These are phyloP conservation scores for Stachybotrys chartarum DNA, from an alignment of 2,329 filamentous ascomycete genomes.

Conservation along the genomic window DNA sequence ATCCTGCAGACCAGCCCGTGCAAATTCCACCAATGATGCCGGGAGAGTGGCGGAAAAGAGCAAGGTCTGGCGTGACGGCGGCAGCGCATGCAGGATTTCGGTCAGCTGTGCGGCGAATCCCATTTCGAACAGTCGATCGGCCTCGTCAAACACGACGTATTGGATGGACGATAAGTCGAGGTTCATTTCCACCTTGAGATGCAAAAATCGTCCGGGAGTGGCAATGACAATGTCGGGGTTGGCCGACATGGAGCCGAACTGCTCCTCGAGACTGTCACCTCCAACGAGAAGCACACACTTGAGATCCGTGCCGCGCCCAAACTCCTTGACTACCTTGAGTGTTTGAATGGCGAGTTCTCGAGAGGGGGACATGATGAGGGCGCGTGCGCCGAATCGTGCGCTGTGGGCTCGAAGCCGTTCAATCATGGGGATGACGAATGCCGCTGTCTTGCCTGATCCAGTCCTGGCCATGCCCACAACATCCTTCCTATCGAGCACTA, in stretches of 20 bases:
- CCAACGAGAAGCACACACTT: conserved; percentile 87
- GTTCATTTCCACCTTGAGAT: conserved; percentile 94
- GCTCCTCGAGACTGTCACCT: conserved; percentile 91
- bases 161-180: conserved; percentile 83
- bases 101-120: conserved; percentile 90
- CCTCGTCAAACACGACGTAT: conserved; percentile 97
- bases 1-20: conserved; percentile 85
- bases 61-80: conserved; percentile 77
- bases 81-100: conserved; percentile 86
- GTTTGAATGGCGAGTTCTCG: conserved; percentile 93
- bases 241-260: conserved; percentile 84
- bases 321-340: conserved; percentile 91
- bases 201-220: conserved; percentile 90
- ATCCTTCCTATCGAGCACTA: conserved; percentile 84
- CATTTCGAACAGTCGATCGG: conserved; percentile 96
- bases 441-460: conserved; percentile 97
- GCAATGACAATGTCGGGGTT: conserved; percentile 98
- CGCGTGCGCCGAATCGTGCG: conserved; percentile 76
- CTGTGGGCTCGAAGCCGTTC: conserved; percentile 87
- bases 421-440: conserved; percentile 98
- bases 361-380: conserved; percentile 83
- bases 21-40: conserved; percentile 92
- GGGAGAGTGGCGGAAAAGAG: conserved; percentile 94
- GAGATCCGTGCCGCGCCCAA: conserved; percentile 83
- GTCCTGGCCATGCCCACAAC: conserved; percentile 99